These are phyloP conservation scores for Colletotrichum lentis DNA, from an alignment of 2,329 filamentous ascomycete genomes.

Conservation along the genomic window DNA sequence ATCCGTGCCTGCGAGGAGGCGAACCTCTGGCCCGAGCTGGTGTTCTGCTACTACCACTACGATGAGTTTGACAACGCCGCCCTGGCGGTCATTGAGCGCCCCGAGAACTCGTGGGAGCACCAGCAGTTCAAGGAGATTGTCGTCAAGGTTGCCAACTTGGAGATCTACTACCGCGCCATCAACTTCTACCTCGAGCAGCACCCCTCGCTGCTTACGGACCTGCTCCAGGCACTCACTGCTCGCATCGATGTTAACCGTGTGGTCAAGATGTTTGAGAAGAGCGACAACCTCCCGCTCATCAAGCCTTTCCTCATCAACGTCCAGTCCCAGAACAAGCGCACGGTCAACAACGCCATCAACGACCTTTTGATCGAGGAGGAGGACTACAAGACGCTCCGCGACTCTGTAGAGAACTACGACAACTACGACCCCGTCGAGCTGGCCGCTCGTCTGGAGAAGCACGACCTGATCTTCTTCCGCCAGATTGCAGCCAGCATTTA, in stretches of 20 bases:
- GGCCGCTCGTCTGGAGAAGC: constrained; percentile 91
- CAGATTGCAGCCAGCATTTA: constrained; percentile 98
- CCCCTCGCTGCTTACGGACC: constrained; percentile 92
- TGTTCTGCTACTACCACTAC: constrained; percentile 98
- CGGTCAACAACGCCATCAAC: constrained; percentile 97
- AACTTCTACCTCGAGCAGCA: constrained; percentile 99
- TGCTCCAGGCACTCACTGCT: constrained; percentile 88
- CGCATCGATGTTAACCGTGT: constrained; percentile 98
- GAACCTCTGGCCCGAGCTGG: constrained; percentile 95
- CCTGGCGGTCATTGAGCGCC: constrained; percentile 96
- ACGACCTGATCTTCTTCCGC: constrained; percentile 98
- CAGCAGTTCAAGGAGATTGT: constrained; percentile 99
- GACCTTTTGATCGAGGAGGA: constrained; percentile 98
- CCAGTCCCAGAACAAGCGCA: constrained; percentile 96
- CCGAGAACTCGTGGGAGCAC: constrained; percentile 98
- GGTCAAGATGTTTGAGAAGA: constrained; percentile 99
- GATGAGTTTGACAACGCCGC: constrained; percentile 98
- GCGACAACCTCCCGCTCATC: constrained; percentile 96
- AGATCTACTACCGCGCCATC: constrained; percentile 97
- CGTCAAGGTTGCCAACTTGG: constrained; percentile 96
- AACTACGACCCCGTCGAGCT: constrained; percentile 97
- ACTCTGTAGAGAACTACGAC: constrained; percentile 98
- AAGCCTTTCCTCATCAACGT: constrained; percentile 98
- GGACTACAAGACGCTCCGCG: constrained; percentile 97
- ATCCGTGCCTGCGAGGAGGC: constrained; percentile 93